Percentiles rank a stretch among this genome's conserved stretches.
Evolutionary conservation across 257 asterid genomes (phyloP).

Genomic region (Jasminum sambac): DNA sequence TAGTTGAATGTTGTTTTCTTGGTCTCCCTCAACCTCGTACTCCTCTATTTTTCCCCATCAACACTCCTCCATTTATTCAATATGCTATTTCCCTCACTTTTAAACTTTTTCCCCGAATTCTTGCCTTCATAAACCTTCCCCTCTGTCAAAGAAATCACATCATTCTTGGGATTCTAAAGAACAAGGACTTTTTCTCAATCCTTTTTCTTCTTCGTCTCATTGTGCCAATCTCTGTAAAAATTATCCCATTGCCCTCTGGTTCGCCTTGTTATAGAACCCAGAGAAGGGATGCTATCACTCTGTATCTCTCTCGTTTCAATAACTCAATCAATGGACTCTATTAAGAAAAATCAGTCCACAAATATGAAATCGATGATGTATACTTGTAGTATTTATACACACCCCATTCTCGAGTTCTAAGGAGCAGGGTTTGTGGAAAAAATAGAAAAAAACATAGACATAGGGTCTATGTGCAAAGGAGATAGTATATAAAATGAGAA

Average conservation of each 20-base stretch:
- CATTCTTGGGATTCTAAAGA: neutral
- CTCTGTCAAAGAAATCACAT: neutral
- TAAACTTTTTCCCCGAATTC: neutral
- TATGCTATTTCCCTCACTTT: neutral
- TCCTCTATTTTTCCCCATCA: constrained; percentile 4
- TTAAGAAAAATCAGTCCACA: no score
- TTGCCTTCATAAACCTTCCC: neutral
- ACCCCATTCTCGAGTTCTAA: no score
- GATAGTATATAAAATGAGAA: no score
- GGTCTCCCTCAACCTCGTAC: constrained; percentile 18
- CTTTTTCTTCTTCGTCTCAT: constrained; percentile 17
- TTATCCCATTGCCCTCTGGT: constrained; percentile 36
- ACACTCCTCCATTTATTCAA: neutral
- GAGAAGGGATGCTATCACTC: neutral
- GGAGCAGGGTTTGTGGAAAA: no score
- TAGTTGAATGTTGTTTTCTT: neutral
- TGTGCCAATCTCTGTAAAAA: constrained; percentile 18
- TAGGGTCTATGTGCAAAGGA: no score
- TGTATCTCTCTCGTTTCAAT: constrained; percentile 13
- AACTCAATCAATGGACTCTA: neutral
- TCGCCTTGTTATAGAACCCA: constrained; percentile 37
- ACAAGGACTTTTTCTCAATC: neutral
- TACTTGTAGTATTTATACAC: no score
- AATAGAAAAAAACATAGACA: no score
- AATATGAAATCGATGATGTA: no score